These are phyloP conservation scores for Beta vulgaris DNA, from an alignment of 148 eudicot species.

Conservation along the genomic window DNA sequence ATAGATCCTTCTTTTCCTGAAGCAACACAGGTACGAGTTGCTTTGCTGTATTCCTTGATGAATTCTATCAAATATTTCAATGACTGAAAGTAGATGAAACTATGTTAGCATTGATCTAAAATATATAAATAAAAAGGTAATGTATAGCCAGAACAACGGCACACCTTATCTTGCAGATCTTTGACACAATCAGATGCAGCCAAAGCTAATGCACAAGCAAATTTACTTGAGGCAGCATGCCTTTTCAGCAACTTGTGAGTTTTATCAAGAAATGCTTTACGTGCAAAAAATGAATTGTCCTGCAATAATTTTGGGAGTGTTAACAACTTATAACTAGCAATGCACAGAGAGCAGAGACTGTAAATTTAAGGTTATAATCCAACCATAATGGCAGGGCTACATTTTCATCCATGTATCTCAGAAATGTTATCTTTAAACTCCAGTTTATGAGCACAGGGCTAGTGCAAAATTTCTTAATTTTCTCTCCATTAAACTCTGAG, in stretches of 20 bases:
- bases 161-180: conserved; percentile 59
- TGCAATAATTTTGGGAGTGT: conserved; percentile 30
- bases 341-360: neutral
- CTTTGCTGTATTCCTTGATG: conserved; percentile 47
- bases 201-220: conserved; percentile 80
- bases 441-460: neutral
- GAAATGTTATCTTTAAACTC: neutral
- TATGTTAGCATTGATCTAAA: conserved; percentile 6
- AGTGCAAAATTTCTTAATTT: neutral
- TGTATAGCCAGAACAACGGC: conserved; percentile 20
- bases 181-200: conserved; percentile 53
- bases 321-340: conserved; percentile 7
- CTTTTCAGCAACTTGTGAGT: conserved; percentile 60
- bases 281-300: conserved; percentile 51
- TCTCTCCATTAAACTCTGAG: neutral
- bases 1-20: conserved; percentile 32
- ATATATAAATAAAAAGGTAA: neutral
- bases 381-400: neutral
- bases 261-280: conserved; percentile 65
- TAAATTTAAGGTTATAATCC: neutral
- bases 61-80: conserved; percentile 60
- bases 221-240: conserved; percentile 57
- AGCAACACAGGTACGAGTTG: conserved; percentile 30
- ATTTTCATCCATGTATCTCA: neutral
- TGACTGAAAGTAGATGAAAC: conserved; percentile 43